A percentile compares a stretch with the other conserved stretches of the same genome.
Evolutionary conservation across 2,329 filamentous ascomycete species (phyloP).

Genomic region (Pseudocercospora musae): DNA sequence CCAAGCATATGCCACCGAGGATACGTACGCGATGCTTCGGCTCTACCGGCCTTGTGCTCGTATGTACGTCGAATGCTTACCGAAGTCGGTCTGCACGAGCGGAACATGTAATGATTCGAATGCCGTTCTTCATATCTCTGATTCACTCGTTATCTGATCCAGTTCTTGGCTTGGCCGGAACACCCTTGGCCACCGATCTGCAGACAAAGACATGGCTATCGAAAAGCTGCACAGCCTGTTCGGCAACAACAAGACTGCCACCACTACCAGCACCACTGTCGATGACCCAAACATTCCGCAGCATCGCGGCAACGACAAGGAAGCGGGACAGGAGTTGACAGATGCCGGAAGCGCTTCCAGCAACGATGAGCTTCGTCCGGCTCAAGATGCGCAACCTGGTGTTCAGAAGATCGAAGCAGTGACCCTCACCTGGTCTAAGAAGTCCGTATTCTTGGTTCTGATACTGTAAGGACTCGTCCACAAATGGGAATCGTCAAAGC

Average conservation of each 20-base stretch:
- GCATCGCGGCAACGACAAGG: background rate
- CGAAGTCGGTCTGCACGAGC: background rate
- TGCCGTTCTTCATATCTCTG: too few relatives aligned
- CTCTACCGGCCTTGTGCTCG: background rate
- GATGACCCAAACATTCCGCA: background rate
- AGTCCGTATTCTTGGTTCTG: conserved; percentile 39
- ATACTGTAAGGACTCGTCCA: conserved; percentile 33
- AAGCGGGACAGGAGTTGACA: background rate
- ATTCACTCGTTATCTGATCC: too few relatives aligned
- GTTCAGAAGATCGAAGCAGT: conserved; percentile 42
- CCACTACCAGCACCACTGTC: background rate
- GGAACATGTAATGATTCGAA: background rate
- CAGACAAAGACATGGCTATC: background rate
- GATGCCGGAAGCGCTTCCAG: background rate
- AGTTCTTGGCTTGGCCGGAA: background rate
- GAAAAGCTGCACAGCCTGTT: background rate
- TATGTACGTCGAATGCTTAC: background rate
- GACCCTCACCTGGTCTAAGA: conserved; percentile 40
- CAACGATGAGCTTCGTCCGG: conserved; percentile 7
- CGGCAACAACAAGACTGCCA: background rate
- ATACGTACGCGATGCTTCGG: background rate
- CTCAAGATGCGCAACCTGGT: conserved; percentile 35
- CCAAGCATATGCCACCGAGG: background rate
- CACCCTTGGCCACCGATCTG: background rate
- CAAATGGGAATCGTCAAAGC: too few relatives aligned